A percentile compares a stretch with the other conserved stretches of the same genome.
phyloP scores from a whole-genome alignment of 306 rosid genomes.

The Morella rubra region DNA sequence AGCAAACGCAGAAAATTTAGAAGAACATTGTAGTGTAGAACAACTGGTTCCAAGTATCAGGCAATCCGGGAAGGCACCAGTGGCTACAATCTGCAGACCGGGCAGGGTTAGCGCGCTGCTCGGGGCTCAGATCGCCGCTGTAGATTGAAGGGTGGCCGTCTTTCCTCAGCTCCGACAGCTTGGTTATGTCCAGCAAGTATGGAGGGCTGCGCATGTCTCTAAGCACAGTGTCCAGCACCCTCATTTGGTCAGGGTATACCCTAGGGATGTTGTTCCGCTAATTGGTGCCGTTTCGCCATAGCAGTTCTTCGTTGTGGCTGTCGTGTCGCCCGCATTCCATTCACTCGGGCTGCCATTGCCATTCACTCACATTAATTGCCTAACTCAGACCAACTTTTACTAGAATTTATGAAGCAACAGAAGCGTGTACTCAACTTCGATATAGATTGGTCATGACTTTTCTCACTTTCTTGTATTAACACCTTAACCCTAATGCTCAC shows the following conservation, averaged over 20 bases:
- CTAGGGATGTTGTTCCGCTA: constrained; percentile 43
- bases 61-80: constrained; percentile 97
- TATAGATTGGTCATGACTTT: not conserved
- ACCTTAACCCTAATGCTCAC: not conserved
- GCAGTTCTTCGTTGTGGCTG: constrained; percentile 60
- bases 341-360: constrained; percentile 61
- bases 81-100: constrained; percentile 89
- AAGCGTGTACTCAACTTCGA: not conserved
- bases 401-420: not conserved
- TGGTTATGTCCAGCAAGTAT: constrained; percentile 75
- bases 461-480: not conserved
- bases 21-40: constrained; percentile 65
- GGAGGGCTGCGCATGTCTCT: constrained; percentile 64
- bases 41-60: constrained; percentile 89
- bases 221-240: constrained; percentile 65
- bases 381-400: not conserved
- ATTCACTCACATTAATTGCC: not conserved
- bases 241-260: constrained; percentile 70
- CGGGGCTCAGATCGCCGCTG: constrained; percentile 77
- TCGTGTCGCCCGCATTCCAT: constrained; percentile 52
- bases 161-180: constrained; percentile 73
- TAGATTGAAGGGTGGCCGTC: constrained; percentile 92
- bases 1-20: constrained; percentile 24
- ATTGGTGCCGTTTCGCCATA: constrained; percentile 79
- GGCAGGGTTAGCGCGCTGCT: constrained; percentile 69